Evolutionary conservation across 202 grass and related monocot genomes (phyloP).

Genomic region (Digitaria exilis): DNA sequence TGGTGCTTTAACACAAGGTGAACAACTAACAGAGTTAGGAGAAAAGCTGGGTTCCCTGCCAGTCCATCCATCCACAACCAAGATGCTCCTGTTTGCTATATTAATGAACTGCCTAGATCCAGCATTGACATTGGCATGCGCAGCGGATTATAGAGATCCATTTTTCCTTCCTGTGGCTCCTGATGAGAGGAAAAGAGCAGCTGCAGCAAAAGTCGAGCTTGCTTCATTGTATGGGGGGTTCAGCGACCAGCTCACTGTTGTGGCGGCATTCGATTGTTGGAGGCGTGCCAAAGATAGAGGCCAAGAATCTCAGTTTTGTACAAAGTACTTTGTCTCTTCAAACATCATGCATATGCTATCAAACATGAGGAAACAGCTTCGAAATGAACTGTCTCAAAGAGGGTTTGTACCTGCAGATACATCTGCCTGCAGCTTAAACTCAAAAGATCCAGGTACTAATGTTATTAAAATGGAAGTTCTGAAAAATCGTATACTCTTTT

Average conservation of each 20-base stretch:
- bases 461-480: conserved; percentile 26
- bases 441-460: conserved; percentile 76
- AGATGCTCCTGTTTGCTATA: conserved; percentile 97
- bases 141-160: conserved; percentile 77
- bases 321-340: conserved; percentile 75
- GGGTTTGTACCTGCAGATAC: conserved; percentile 81
- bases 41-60: conserved; percentile 87
- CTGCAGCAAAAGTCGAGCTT: conserved; percentile 73
- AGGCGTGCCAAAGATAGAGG: conserved; percentile 77
- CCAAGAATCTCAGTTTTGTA: conserved; percentile 78
- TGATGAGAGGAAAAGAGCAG: conserved; percentile 66
- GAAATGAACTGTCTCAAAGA: conserved; percentile 72
- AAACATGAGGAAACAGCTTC: conserved; percentile 89
- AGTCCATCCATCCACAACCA: conserved; percentile 89
- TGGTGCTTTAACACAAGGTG: conserved; percentile 81
- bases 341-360: conserved; percentile 87
- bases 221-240: conserved; percentile 92
- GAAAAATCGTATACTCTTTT: not conserved
- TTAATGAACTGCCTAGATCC: conserved; percentile 95
- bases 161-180: conserved; percentile 76
- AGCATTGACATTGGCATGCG: conserved; percentile 90
- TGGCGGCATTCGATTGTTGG: conserved; percentile 93
- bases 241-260: conserved; percentile 88
- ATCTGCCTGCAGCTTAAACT: conserved; percentile 79
- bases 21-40: conserved; percentile 81